Conservation (phyloP, 371 early-diverging fungal species). For the Rhizopus sp. region DNA sequence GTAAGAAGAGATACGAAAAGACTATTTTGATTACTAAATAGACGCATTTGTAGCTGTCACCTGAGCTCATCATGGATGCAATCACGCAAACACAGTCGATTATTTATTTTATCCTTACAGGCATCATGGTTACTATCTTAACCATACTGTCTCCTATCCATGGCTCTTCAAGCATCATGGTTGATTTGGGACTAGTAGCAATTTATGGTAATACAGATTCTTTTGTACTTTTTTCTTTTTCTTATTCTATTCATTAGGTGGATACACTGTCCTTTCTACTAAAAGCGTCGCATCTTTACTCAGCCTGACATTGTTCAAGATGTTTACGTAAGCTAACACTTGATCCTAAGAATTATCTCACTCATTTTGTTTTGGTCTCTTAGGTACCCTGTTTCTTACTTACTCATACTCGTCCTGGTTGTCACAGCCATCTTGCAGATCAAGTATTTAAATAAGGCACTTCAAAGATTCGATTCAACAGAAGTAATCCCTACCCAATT, state of each 20-base stretch:
- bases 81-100: conserved; percentile 61
- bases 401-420: conserved; percentile 62
- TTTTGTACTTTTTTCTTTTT: too few species aligned
- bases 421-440: conserved; percentile 74
- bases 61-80: conserved; percentile 62
- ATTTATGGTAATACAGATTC: conserved; percentile 61
- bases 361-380: not conserved
- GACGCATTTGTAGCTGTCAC: conserved; percentile 51
- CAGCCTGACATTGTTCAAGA: conserved; percentile 60
- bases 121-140: conserved; percentile 38
- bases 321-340: conserved; percentile 56
- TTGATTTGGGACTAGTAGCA: conserved; percentile 73
- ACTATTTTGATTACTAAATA: not conserved
- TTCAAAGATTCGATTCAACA: conserved; percentile 72
- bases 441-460: conserved; percentile 71
- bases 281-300: conserved; percentile 74
- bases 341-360: not conserved
- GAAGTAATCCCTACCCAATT: conserved; percentile 84
- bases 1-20: conserved; percentile 30
- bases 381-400: conserved; percentile 65
- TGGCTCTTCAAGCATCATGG: conserved; percentile 63
- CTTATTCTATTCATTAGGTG: conserved; percentile 48
- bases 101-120: conserved; percentile 59
- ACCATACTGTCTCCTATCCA: conserved; percentile 55
- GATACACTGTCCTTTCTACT: conserved; percentile 78